Evolutionary conservation across 495 filamentous ascomycete species (phyloP).

Genomic region (Daldinia vernicosa): DNA sequence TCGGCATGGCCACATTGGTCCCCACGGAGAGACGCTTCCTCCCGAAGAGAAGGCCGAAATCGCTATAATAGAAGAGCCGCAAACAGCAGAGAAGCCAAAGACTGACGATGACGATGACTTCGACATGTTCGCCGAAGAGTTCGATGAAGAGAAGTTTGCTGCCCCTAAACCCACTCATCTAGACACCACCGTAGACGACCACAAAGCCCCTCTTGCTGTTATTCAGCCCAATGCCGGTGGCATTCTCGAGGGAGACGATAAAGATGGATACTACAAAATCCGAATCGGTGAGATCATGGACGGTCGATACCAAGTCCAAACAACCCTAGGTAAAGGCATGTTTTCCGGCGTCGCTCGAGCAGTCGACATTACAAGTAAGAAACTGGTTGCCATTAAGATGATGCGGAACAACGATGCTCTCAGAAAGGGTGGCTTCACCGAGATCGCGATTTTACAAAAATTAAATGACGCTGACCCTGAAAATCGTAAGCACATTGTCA

Average conservation of each 20-base stretch:
- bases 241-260: conserved; percentile 92
- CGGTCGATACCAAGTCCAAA: conserved; percentile 84
- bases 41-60: conserved; percentile 50
- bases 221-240: conserved; percentile 69
- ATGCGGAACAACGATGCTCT: conserved; percentile 94
- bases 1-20: conserved; percentile 61
- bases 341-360: conserved; percentile 96
- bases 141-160: conserved; percentile 89
- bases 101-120: conserved; percentile 72
- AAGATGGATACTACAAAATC: conserved; percentile 94
- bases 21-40: conserved; percentile 54
- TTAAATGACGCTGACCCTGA: conserved; percentile 84
- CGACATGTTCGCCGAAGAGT: conserved; percentile 96
- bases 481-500: conserved; percentile 91
- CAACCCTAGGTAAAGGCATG: conserved; percentile 92
- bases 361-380: conserved; percentile 75
- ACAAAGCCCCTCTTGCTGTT: conserved; percentile 46
- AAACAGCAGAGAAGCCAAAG: conserved; percentile 51
- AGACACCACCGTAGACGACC: conserved; percentile 52
- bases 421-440: conserved; percentile 91
- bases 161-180: conserved; percentile 56
- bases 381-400: conserved; percentile 88
- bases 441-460: conserved; percentile 89
- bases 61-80: conserved; percentile 48
- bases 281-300: conserved; percentile 89